A percentile compares a stretch with the other conserved stretches of the same genome.
Conservation (phyloP, 2,329 filamentous ascomycete species). For the Fusarium paranaense region DNA sequence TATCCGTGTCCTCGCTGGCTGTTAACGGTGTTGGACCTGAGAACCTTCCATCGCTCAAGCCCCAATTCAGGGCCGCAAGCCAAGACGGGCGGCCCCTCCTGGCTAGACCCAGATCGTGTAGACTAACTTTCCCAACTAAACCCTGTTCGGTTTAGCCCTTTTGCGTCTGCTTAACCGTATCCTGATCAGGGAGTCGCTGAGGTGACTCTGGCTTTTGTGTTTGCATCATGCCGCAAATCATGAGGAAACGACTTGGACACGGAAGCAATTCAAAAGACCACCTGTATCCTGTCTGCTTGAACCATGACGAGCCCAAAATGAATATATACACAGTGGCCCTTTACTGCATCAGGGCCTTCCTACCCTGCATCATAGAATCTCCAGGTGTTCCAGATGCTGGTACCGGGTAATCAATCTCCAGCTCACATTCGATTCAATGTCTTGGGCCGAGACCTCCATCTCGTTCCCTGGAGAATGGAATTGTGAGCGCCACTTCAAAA, state of each 20-base stretch:
- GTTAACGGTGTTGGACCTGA: not conserved
- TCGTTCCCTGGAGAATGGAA: not conserved
- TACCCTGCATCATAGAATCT: not conserved
- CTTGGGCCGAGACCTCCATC: not conserved
- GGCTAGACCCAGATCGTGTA: slow-evolving; percentile 36
- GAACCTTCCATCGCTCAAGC: slow-evolving; percentile 11
- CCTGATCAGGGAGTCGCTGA: slow-evolving; percentile 37
- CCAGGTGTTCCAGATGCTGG: not conserved
- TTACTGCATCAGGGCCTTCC: not conserved
- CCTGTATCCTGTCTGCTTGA: not conserved
- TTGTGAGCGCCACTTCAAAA: not conserved
- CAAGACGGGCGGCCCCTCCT: slow-evolving; percentile 36
- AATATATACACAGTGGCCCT: not conserved
- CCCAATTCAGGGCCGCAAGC: slow-evolving; percentile 21
- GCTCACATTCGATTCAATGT: not conserved
- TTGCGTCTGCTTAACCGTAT: slow-evolving; percentile 25
- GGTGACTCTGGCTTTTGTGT: not conserved
- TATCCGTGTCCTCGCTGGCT: not conserved
- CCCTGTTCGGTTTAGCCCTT: slow-evolving; percentile 24
- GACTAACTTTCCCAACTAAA: slow-evolving; percentile 17
- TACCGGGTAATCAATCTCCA: not conserved
- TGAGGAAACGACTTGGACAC: not conserved
- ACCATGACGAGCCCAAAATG: not conserved
- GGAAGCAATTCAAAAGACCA: not conserved
- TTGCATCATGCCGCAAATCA: not conserved